A percentile compares a stretch with the other conserved stretches of the same genome.
phyloP scores from a whole-genome alignment of 495 filamentous ascomycete species.

The Neurospora sp. region DNA sequence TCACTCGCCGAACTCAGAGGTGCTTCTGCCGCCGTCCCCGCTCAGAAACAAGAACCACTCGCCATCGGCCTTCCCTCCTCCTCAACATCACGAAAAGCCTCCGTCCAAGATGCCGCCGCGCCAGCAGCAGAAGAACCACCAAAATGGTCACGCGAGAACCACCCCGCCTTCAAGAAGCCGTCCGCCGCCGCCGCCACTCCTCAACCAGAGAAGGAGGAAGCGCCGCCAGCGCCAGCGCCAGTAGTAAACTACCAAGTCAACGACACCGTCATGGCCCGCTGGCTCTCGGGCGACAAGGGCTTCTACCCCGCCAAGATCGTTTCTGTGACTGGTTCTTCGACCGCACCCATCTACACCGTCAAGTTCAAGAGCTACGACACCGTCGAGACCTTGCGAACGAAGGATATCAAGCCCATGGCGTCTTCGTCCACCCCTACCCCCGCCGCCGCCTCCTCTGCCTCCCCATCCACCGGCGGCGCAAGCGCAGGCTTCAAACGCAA shows the following conservation, averaged over 20 bases:
- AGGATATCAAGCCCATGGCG: slow-evolving; percentile 71
- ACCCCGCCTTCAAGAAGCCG: slow-evolving; percentile 56
- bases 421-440: slow-evolving; percentile 58
- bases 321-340: slow-evolving; percentile 81
- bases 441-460: slow-evolving; percentile 45
- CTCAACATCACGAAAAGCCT: slow-evolving; percentile 1
- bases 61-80: slow-evolving; percentile 2
- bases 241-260: slow-evolving; percentile 60
- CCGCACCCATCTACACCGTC: slow-evolving; percentile 82
- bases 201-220: slow-evolving; percentile 36
- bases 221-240: slow-evolving; percentile 33
- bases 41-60: slow-evolving; percentile 27
- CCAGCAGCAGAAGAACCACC: slow-evolving; percentile 36
- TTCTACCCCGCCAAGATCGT: slow-evolving; percentile 93
- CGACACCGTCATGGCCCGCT: slow-evolving; percentile 81
- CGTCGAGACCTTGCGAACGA: slow-evolving; percentile 72
- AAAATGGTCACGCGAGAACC: slow-evolving; percentile 62
- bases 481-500: slow-evolving; percentile 15
- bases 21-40: slow-evolving; percentile 31
- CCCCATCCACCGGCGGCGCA: slow-evolving; percentile 31
- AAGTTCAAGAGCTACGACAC: slow-evolving; percentile 85
- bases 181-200: slow-evolving; percentile 21
- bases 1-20: slow-evolving; percentile 70
- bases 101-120: slow-evolving; percentile 27
- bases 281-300: slow-evolving; percentile 76